A percentile compares a stretch with the other conserved stretches of the same genome.
These are phyloP conservation scores for Ligustrum vulgare DNA, from an alignment of 257 asterid genomes.

Conservation along the genomic window DNA sequence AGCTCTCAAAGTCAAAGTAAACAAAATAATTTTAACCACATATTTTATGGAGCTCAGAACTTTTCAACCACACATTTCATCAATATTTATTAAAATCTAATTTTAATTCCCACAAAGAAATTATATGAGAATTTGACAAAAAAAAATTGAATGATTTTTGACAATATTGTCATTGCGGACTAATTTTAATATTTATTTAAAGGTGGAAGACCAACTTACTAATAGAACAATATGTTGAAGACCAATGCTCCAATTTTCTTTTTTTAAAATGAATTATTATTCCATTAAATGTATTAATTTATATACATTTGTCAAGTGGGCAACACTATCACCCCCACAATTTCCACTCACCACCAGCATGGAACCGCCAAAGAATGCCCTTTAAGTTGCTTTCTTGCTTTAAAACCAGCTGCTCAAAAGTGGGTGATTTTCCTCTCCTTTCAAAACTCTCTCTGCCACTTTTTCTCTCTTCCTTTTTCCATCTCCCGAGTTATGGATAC, in stretches of 20 bases:
- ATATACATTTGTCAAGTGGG: slow-evolving; percentile 16
- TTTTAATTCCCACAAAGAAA: too few species aligned
- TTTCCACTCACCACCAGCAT: slow-evolving; percentile 32
- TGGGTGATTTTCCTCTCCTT: slow-evolving; percentile 46
- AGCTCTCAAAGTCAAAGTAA: too few species aligned
- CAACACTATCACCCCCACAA: slow-evolving; percentile 3
- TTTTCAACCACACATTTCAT: too few species aligned
- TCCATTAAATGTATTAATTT: background rate
- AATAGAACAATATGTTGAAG: background rate
- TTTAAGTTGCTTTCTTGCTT: slow-evolving; percentile 69
- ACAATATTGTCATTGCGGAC: background rate
- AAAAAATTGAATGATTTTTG: background rate
- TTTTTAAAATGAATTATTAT: background rate
- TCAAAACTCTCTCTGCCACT: slow-evolving; percentile 28
- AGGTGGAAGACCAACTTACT: background rate
- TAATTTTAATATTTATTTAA: too few species aligned
- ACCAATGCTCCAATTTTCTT: background rate
- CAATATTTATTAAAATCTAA: too few species aligned
- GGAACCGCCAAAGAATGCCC: slow-evolving; percentile 60
- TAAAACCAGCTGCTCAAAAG: slow-evolving; percentile 58
- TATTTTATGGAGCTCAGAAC: too few species aligned
- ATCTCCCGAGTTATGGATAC: slow-evolving; percentile 66
- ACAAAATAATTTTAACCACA: too few species aligned
- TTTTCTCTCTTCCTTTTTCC: slow-evolving; percentile 21
- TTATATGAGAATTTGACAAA: background rate